These are phyloP conservation scores for Aspergillus terreus DNA, from an alignment of 2,329 filamentous ascomycete species.

Conservation along the genomic window DNA sequence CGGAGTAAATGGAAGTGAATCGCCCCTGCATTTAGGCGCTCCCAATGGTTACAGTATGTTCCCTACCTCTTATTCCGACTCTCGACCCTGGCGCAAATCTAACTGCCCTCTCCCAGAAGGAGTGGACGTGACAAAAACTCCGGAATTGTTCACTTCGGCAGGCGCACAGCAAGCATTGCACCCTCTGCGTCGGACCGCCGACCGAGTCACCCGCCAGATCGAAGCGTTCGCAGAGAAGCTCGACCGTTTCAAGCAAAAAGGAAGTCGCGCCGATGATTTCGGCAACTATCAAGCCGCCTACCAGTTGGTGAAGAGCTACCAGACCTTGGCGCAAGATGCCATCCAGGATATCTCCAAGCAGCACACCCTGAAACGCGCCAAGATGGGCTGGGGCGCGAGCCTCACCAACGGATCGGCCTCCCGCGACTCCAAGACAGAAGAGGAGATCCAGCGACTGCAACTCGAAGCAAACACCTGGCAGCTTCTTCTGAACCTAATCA, in stretches of 20 bases:
- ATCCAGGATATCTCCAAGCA: constrained; percentile 42
- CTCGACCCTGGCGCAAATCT: constrained; percentile 4
- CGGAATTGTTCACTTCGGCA: constrained; percentile 41
- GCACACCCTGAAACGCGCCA: constrained; percentile 38
- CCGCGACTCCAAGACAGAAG: constrained; percentile 24
- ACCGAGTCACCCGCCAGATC: constrained; percentile 73
- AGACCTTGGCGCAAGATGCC: constrained; percentile 52
- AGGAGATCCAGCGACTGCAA: constrained; percentile 60
- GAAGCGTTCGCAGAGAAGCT: constrained; percentile 81
- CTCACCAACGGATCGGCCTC: constrained; percentile 15
- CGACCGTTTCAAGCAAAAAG: constrained; percentile 65
- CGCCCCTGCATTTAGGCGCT: constrained; percentile 15
- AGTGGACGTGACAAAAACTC: constrained; percentile 18
- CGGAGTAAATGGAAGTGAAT: constrained; percentile 26
- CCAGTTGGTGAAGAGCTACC: constrained; percentile 63
- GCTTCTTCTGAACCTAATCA: constrained; percentile 70
- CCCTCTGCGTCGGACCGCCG: constrained; percentile 61
- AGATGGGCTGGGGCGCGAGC: constrained; percentile 26
- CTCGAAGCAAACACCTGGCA: constrained; percentile 90
- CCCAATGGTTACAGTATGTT: constrained; percentile 18
- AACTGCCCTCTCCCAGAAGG: constrained; percentile 11
- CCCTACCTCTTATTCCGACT: not conserved
- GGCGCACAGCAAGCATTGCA: constrained; percentile 52
- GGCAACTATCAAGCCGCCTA: constrained; percentile 62
- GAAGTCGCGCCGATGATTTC: constrained; percentile 47